Evolutionary conservation across 2,329 filamentous ascomycete genomes (phyloP), one percentile per base, ranked within the genome.

Genomic region (Aspergillus glaucus): DNA sequence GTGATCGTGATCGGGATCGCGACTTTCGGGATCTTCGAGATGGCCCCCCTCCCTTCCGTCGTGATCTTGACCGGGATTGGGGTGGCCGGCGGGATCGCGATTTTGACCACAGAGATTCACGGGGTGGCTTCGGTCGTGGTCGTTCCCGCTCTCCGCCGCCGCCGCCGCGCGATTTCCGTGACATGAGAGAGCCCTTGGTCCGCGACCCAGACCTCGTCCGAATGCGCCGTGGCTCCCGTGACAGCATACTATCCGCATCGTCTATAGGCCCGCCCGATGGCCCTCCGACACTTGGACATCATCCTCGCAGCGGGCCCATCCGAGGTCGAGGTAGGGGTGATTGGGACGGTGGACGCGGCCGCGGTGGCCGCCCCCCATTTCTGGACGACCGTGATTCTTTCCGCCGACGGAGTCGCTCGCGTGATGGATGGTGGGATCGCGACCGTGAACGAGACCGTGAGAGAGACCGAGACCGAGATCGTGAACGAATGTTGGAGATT

Each of bases 91-190:
- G 73, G 26, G 72, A 76, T 41, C 66, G 72, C n/a, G 71, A 74
- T 22, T 72, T 74, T 49, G 69, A 77, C 44, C 66, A 61, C 2
- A 62, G 72, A 49, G 71, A 74, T 43, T 57, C 67, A 5, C 68
- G 75, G 4, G 63, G 68, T 3, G 67, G 73, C 7, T 72, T 74
- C 49, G 69, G 72, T 10, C 69, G 72, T 39, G 73, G 76, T 40
- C 68, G 73, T 55, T 68, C 71, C 51, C 53, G 74, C 58, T 67
- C 73, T 2, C 73, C 71, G 10, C 64, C 65, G 15, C 55, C 42
- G 6, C 64, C 65, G 15, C 55, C 42, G 6, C 64, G 69, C 50
- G 69, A 72, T 49, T 71, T 70, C 49, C 65, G 70, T 22, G 70
- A 72, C 49, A 48, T 59, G 24, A 59, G 69, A 55, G 68, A 71